These are phyloP conservation scores for button mushroom (Agaricus bisporus) DNA, from an alignment of 768 basidiomycete genomes.

Conservation along the genomic window DNA sequence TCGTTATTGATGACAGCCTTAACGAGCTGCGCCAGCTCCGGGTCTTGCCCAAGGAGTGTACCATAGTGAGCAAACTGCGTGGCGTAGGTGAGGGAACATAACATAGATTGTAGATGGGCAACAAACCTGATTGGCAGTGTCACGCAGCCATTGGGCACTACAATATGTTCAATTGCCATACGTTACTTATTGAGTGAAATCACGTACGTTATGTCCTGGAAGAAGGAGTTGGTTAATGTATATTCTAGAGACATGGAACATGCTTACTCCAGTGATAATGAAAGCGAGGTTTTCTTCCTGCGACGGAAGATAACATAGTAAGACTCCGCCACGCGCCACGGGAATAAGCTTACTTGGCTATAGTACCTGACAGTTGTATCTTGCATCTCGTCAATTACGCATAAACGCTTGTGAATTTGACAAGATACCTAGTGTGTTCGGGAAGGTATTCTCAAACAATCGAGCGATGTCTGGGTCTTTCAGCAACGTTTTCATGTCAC, in stretches of 20 bases:
- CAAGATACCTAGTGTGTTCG: conserved; percentile 63
- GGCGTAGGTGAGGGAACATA: conserved; percentile 5
- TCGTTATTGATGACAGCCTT: conserved; percentile 83
- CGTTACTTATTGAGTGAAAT: neutral
- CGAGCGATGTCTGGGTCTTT: conserved; percentile 76
- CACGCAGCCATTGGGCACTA: conserved; percentile 81
- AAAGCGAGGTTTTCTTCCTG: conserved; percentile 59
- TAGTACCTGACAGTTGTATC: conserved; percentile 81
- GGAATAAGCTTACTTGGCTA: conserved; percentile 36
- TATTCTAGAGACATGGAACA: neutral
- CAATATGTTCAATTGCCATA: conserved; percentile 5
- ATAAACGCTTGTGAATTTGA: neutral
- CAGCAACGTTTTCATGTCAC: conserved; percentile 64
- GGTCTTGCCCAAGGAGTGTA: conserved; percentile 49
- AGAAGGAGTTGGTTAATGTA: neutral
- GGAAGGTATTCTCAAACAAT: conserved; percentile 78
- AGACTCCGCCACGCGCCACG: neutral
- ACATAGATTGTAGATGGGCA: neutral
- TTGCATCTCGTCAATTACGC: conserved; percentile 17
- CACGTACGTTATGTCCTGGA: conserved; percentile 68
- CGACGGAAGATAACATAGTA: too few species aligned
- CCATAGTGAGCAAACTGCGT: conserved; percentile 69
- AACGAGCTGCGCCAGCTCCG: conserved; percentile 54
- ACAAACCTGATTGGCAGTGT: conserved; percentile 70
- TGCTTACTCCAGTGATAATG: conserved; percentile 68